Conservation (phyloP, 1,284 basidiomycete genomes). For the Puccinia novopanici region DNA sequence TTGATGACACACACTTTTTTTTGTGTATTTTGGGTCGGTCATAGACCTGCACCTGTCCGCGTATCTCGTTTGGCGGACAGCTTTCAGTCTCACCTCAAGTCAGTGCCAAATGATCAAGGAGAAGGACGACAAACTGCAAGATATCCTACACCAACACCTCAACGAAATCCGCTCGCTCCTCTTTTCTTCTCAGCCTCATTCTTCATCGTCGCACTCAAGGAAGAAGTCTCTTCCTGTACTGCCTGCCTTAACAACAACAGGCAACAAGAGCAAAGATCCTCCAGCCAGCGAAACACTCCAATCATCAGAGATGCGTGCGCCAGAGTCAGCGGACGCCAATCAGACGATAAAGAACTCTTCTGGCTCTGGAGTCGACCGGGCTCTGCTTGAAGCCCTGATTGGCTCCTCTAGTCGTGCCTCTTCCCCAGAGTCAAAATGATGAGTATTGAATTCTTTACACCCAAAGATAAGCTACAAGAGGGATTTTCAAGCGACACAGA, state of each 20-base stretch:
- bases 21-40: too few species aligned
- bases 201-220: conserved; percentile 52
- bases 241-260: too few species aligned
- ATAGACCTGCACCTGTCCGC: too few species aligned
- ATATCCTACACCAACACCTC: conserved; percentile 85
- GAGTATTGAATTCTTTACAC: too few species aligned
- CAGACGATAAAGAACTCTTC: conserved; percentile 1
- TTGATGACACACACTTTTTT: too few species aligned
- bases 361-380: conserved; percentile 54
- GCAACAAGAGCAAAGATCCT: background rate
- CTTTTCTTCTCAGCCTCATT: conserved; percentile 59
- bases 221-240: background rate
- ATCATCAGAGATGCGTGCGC: conserved; percentile 33
- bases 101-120: conserved; percentile 84
- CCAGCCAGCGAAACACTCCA: conserved; percentile 24
- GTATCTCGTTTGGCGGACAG: too few species aligned
- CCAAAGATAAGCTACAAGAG: too few species aligned
- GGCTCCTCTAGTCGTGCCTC: conserved; percentile 49
- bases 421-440: conserved; percentile 24
- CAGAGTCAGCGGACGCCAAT: conserved; percentile 18
- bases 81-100: too few species aligned
- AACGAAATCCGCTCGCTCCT: conserved; percentile 73
- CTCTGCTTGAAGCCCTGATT: conserved; percentile 55
- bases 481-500: too few species aligned
- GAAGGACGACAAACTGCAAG: conserved; percentile 79